Evolutionary conservation across 495 filamentous ascomycete species (phyloP), one percentile per base, ranked within the genome.

Genomic region (Astrocystis sublimbata): DNA sequence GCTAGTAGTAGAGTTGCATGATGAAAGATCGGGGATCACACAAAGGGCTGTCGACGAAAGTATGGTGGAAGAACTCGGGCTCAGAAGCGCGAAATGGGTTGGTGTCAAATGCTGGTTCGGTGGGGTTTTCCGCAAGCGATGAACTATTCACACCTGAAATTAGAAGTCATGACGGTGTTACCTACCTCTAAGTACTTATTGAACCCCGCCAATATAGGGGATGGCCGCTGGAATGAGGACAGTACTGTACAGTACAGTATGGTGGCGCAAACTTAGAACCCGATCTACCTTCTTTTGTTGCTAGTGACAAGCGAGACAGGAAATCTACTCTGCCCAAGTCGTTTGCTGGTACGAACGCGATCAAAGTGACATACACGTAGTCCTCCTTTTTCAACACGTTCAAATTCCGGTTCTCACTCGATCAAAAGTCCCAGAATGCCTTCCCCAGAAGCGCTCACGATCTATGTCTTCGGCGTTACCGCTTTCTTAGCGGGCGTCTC

Each of bases 101-200:
- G 88, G 88, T 6, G 65, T 85, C 30, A 83, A 72, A 60, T 86
- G 89, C 42, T 89, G 88, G 86, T 86, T 86, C 80, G 88, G 82
- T 24, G 64, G 85, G 50, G 76, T 85, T 68, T 77, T 88, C 62
- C 79, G 77, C 58, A 87, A 79, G 57, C 19, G n/a, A n/a, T n/a
- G n/a, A n/a, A n/a, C n/a, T n/a, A n/a, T n/a, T n/a, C n/a, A n/a
- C n/a, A n/a, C n/a, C n/a, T n/a, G n/a, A n/a, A n/a, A n/a, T n/a
- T n/a, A n/a, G n/a, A n/a, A n/a, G n/a, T n/a, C n/a, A n/a, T n/a
- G n/a, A n/a, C n/a, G n/a, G n/a, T n/a, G n/a, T n/a, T n/a, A n/a
- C n/a, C n/a, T n/a, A n/a, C n/a, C n/a, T n/a, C n/a, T n/a, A n/a
- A n/a, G n/a, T n/a, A n/a, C n/a, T n/a, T n/a, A n/a, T n/a, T n/a